Evolutionary conservation across 1,139 yeast genomes (phyloP).

Genomic region (Debaryomycetaceae sp.): DNA sequence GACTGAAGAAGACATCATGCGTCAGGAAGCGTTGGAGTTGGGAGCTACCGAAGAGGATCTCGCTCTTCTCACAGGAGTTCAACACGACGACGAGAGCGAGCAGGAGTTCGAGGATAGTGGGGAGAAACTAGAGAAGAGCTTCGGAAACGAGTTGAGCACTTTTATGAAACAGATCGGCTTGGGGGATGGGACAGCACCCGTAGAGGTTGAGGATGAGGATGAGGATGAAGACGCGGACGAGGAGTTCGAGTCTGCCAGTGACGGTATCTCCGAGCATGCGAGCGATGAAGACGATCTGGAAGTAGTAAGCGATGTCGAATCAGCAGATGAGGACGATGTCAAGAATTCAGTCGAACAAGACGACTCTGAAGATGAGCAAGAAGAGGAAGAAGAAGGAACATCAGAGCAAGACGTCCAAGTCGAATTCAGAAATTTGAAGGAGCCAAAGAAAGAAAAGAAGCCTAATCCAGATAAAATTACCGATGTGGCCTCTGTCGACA

Average conservation of each 20-base stretch:
- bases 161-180: conserved; percentile 74
- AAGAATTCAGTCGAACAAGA: too few species aligned
- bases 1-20: conserved; percentile 38
- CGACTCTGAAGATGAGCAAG: conserved; percentile 8
- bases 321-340: conserved; percentile 11
- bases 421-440: conserved; percentile 9
- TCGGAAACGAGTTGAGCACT: conserved; percentile 55
- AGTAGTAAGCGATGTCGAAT: conserved; percentile 10
- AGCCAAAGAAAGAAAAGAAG: conserved; percentile 13
- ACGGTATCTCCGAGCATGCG: conserved; percentile 14
- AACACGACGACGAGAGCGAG: conserved; percentile 59
- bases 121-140: conserved; percentile 39
- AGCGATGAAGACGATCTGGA: conserved; percentile 17
- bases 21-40: conserved; percentile 64
- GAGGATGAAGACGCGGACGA: conserved; percentile 22
- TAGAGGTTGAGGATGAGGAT: conserved; percentile 33
- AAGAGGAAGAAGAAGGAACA: conserved; percentile 19
- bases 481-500: conserved; percentile 51
- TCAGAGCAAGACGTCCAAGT: conserved; percentile 9
- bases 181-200: conserved; percentile 34
- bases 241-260: conserved; percentile 22
- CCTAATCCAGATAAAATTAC: conserved; percentile 41
- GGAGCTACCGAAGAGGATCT: conserved; percentile 73
- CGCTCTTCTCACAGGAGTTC: conserved; percentile 47
- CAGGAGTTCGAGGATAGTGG: conserved; percentile 50